phyloP scores from a whole-genome alignment of 2,329 filamentous ascomycete genomes.

The Chrysoporthe cubensis region DNA sequence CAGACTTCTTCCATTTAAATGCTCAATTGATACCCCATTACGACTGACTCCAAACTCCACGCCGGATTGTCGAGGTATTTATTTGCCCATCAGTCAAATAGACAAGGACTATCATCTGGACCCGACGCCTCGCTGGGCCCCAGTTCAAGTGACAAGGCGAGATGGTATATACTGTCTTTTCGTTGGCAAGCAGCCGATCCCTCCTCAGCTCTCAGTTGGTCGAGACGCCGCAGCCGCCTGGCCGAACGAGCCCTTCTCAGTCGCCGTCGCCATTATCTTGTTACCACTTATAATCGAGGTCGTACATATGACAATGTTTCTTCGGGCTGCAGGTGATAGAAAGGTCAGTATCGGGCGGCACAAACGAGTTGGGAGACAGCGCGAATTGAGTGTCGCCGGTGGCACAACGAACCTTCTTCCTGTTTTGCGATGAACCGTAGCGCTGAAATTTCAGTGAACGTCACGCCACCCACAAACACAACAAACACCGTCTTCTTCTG shows the following conservation, averaged over 20 bases:
- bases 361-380: neutral
- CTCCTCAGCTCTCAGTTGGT: slow-evolving; percentile 19
- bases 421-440: slow-evolving; percentile 86
- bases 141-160: slow-evolving; percentile 1
- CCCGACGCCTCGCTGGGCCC: neutral
- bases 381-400: neutral
- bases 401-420: slow-evolving; percentile 64
- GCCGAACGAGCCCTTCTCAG: slow-evolving; percentile 71
- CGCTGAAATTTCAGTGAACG: slow-evolving; percentile 94
- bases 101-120: neutral
- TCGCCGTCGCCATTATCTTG: slow-evolving; percentile 82
- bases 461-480: slow-evolving; percentile 97
- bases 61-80: slow-evolving; percentile 11
- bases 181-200: neutral
- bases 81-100: slow-evolving; percentile 11
- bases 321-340: slow-evolving; percentile 55
- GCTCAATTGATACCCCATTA: neutral
- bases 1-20: neutral
- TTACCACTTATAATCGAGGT: slow-evolving; percentile 91
- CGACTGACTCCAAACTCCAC: slow-evolving; percentile 10
- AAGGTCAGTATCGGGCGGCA: slow-evolving; percentile 17
- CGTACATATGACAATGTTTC: slow-evolving; percentile 88
- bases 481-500: slow-evolving; percentile 87
- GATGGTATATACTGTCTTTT: neutral
- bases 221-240: slow-evolving; percentile 40